Evolutionary conservation across 2,329 filamentous ascomycete genomes (phyloP).

Genomic region (Ophiostoma montium): DNA sequence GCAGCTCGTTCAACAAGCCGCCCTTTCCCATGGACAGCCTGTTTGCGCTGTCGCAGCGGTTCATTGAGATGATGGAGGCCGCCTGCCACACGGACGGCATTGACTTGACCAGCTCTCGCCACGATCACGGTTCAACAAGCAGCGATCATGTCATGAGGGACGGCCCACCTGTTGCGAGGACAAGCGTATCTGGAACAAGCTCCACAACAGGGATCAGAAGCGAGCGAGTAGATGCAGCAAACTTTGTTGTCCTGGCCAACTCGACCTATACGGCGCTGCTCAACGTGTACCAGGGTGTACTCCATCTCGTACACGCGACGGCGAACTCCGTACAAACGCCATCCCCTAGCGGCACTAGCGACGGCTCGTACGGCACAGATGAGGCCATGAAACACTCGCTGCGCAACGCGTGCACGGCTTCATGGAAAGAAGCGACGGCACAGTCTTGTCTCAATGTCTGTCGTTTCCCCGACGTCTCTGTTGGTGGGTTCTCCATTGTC

Average conservation of each 20-base stretch:
- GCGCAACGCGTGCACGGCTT: not conserved
- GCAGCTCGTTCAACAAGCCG: constrained; percentile 8
- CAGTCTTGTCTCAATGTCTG: constrained; percentile 20
- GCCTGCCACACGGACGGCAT: not conserved
- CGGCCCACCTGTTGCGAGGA: not conserved
- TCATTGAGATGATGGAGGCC: constrained; percentile 22
- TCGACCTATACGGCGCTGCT: constrained; percentile 26
- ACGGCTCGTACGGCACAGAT: not conserved
- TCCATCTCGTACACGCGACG: constrained; percentile 20
- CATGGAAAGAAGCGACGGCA: constrained; percentile 11
- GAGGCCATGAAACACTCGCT: constrained; percentile 1
- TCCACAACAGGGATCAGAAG: not conserved
- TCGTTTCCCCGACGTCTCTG: constrained; percentile 27
- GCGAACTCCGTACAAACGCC: not conserved
- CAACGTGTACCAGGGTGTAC: constrained; percentile 27
- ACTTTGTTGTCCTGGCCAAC: constrained; percentile 21
- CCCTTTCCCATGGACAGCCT: constrained; percentile 28
- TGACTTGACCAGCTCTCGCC: not conserved
- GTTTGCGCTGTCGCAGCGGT: constrained; percentile 25
- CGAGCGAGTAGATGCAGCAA: constrained; percentile 3
- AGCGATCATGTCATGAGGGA: not conserved
- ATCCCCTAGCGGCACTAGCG: not conserved
- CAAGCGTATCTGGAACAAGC: not conserved
- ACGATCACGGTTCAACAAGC: not conserved
- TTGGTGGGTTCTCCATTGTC: constrained; percentile 27